phyloP scores from a whole-genome alignment of 2,329 filamentous ascomycete genomes.

The Monosporascus sp. region DNA sequence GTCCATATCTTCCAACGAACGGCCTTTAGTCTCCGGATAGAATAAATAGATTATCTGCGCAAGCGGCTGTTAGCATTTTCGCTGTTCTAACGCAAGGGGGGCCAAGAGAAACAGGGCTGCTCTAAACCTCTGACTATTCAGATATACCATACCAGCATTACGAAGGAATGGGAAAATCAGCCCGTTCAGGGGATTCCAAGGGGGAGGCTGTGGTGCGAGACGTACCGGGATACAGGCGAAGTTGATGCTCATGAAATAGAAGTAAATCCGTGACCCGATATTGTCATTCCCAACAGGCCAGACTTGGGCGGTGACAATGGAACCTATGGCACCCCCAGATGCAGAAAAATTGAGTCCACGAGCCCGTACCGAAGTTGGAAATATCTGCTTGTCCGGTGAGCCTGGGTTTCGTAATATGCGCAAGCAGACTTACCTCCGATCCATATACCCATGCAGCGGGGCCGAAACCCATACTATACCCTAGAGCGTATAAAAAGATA shows the following conservation, averaged over 20 bases:
- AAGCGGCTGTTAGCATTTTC: not conserved
- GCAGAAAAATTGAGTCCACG: conserved; percentile 52
- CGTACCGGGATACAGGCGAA: conserved; percentile 40
- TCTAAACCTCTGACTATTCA: not conserved
- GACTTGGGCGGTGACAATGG: conserved; percentile 48
- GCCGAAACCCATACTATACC: conserved; percentile 54
- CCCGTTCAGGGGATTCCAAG: not conserved
- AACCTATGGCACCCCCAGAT: conserved; percentile 49
- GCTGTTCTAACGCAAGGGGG: not conserved
- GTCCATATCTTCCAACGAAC: conserved; percentile 24
- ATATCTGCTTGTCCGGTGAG: conserved; percentile 35
- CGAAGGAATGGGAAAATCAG: not conserved
- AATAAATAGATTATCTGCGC: conserved; percentile 22
- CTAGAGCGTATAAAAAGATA: conserved; percentile 54
- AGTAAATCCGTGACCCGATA: conserved; percentile 49
- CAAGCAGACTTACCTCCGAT: conserved; percentile 40
- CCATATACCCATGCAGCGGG: conserved; percentile 56
- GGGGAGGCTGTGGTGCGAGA: not conserved
- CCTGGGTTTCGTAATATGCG: not conserved
- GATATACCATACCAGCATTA: too few species aligned
- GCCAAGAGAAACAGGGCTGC: not conserved
- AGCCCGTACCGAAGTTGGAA: conserved; percentile 52
- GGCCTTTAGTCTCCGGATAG: conserved; percentile 24
- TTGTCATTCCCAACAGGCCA: conserved; percentile 51
- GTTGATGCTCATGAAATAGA: conserved; percentile 53